Evolutionary conservation across 805 yeast species (phyloP), one percentile per base, ranked within the genome.

Genomic region (Candida maris): DNA sequence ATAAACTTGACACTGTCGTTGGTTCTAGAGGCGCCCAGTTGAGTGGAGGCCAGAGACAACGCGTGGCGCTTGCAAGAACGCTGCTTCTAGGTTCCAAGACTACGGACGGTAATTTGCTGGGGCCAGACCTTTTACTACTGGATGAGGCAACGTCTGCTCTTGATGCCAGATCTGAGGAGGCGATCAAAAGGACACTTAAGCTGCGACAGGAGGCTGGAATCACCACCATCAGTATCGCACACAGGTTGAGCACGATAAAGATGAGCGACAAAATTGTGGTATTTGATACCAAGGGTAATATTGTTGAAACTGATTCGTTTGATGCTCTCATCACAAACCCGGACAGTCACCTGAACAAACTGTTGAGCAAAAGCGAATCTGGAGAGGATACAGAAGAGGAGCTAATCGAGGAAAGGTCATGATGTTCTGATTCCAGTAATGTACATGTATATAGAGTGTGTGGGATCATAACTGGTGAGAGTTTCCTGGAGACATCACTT

Each of bases 71-170:
- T 39, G 96, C 97, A 1, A 71, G 97, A 42, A 86, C 96, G 0
- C 69, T 91, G 35, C 70, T 91, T 34, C 68, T 85, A 35, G 60
- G 59, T 4, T 45, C 59, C n/a, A 39, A 49, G 7, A 41, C 46
- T 2, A 45, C 53, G 4, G 54, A 52, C 13, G 54, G 48, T 17
- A 35, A 52, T 19, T 37, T 58, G 8, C 39, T 58, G 18, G 71
- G 79, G 30, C 97, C 97, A 2, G 71, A 81, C 5, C 71, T 91
- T n/a, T 64, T 91, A 39, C 77, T 91, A 21, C 64, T 91, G 40
- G 97, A 91, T 58, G 97, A 91, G 58, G 96, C 97, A 10, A 91
- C 97, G 0, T 85, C 95, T 22, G 97, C 97, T 0, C 66, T 91
- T 34, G 97, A 91, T 55, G 78, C 94, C 9, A 85, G 84, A 37